Conservation (phyloP, 192 early-diverging fungal species). For the Entomortierella parvispora region DNA sequence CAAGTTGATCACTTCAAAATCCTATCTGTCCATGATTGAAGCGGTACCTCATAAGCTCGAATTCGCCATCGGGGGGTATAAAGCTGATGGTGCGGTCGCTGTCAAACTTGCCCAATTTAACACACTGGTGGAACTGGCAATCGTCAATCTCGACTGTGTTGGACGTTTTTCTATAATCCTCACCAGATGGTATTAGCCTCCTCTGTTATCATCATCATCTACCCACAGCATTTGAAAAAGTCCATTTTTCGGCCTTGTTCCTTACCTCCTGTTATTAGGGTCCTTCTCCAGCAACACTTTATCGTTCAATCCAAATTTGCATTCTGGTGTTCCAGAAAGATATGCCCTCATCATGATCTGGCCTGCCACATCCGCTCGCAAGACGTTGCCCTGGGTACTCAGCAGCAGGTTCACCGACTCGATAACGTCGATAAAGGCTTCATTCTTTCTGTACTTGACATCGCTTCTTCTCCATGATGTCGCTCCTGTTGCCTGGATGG, state of each 20-base stretch:
- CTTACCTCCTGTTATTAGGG: slow-evolving; percentile 49
- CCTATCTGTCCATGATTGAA: too few relatives aligned
- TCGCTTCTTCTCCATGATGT: slow-evolving; percentile 94
- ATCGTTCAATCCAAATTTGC: slow-evolving; percentile 95
- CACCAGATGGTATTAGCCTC: too few relatives aligned
- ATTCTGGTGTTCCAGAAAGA: slow-evolving; percentile 97
- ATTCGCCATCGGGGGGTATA: slow-evolving; percentile 97
- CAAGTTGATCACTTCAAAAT: background rate
- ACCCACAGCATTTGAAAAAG: too few relatives aligned
- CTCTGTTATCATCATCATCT: too few relatives aligned
- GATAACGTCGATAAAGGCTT: slow-evolving; percentile 95
- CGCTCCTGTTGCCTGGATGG: slow-evolving; percentile 96
- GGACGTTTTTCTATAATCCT: slow-evolving; percentile 45
- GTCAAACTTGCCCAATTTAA: slow-evolving; percentile 92
- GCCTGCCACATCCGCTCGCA: slow-evolving; percentile 90
- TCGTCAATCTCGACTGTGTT: slow-evolving; percentile 94
- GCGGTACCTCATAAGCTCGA: slow-evolving; percentile 96
- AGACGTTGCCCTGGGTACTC: slow-evolving; percentile 79
- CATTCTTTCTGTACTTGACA: slow-evolving; percentile 97
- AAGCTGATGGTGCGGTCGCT: slow-evolving; percentile 95
- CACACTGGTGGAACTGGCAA: slow-evolving; percentile 99
- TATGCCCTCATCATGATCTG: slow-evolving; percentile 95
- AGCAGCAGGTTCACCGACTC: slow-evolving; percentile 95
- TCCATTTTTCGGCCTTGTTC: too few relatives aligned
- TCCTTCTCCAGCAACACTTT: slow-evolving; percentile 89